These are phyloP conservation scores for Hippophae rhamnoides DNA, from an alignment of 306 rosid species.

Conservation along the genomic window DNA sequence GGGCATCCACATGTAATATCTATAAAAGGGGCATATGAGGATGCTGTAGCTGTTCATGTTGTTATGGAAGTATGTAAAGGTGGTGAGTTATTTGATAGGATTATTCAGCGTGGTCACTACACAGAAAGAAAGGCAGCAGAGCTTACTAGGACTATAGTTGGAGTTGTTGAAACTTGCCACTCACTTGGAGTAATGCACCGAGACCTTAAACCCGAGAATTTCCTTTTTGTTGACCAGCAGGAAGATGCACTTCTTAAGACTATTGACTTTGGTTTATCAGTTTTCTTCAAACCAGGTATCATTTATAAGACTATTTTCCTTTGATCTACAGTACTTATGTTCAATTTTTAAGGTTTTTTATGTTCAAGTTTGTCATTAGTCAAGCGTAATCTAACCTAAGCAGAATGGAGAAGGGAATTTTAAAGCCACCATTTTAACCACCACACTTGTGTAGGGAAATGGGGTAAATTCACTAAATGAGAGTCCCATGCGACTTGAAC, in stretches of 20 bases:
- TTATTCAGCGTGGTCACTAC: conserved; percentile 86
- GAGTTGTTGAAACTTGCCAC: conserved; percentile 93
- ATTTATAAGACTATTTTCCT: conserved; percentile 2
- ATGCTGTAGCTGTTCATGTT: conserved; percentile 82
- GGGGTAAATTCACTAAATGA: too few relatives aligned
- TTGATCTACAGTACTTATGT: background rate
- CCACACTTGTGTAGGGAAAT: too few relatives aligned
- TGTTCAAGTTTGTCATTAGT: too few relatives aligned
- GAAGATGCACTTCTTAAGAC: conserved; percentile 97
- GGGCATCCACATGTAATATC: conserved; percentile 92
- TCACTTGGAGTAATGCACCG: conserved; percentile 94
- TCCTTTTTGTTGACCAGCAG: conserved; percentile 69
- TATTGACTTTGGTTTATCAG: conserved; percentile 86
- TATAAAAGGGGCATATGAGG: conserved; percentile 93
- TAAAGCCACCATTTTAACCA: too few relatives aligned
- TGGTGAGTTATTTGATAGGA: conserved; percentile 96
- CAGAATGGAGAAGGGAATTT: too few relatives aligned
- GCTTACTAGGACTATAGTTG: conserved; percentile 84
- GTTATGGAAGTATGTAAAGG: conserved; percentile 98
- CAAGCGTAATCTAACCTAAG: too few relatives aligned
- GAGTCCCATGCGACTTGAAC: too few relatives aligned
- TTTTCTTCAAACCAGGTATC: conserved; percentile 96
- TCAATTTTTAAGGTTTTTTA: too few relatives aligned
- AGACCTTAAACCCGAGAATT: conserved; percentile 95
- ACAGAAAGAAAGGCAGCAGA: conserved; percentile 93